Evolutionary conservation across 495 filamentous ascomycete genomes (phyloP), one percentile per base, ranked within the genome.

Genomic region (Pseudomonodictys pantanalensis): DNA sequence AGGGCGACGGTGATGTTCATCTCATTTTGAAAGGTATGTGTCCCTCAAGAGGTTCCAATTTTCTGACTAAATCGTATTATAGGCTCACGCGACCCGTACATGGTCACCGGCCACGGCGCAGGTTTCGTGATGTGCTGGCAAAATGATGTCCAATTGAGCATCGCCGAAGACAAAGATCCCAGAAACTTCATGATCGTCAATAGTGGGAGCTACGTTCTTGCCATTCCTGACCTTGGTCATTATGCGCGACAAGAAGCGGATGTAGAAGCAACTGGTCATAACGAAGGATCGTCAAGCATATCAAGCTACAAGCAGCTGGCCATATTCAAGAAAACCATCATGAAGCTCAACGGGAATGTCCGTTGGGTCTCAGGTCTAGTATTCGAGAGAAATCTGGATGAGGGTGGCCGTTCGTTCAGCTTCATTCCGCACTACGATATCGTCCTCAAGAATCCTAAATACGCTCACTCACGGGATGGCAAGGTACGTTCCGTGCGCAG

Each of bases 111-210:
- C 8, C 86, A 92, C 68, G 93, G 93, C 42, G 91, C 90, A 46
- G 93, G 93, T 4, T 95, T 99, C 61, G 79, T 96, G 12, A 96
- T 99, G 91, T 96, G 92, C 70, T 97, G 91, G 91, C 88, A 92
- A 38, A 90, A 87, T 64, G 86, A 96, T 66, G 92, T 97, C 33
- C 81, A 79, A 56, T 95, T 90, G 88, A 85, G 86, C 48, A 83
- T 99, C 29, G 83, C 87, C 50, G 80, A 83, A 42, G 87, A 87
- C 44, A 83, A 92, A 46, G 88, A 97, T 66, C 91, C 92, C 0
- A 88, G 84, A 65, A 88, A 86, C 54, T 95, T 97, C 72, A 96
- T 97, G 90, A 90, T 84, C 26, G 91, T 98, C 3, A 89, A 93
- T 26, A 96, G 91, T 69, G 90, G 89, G 24, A 92, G 96, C 71